Evolutionary conservation across 1,284 basidiomycete genomes (phyloP).

Genomic region (Porogramme epimiltina): DNA sequence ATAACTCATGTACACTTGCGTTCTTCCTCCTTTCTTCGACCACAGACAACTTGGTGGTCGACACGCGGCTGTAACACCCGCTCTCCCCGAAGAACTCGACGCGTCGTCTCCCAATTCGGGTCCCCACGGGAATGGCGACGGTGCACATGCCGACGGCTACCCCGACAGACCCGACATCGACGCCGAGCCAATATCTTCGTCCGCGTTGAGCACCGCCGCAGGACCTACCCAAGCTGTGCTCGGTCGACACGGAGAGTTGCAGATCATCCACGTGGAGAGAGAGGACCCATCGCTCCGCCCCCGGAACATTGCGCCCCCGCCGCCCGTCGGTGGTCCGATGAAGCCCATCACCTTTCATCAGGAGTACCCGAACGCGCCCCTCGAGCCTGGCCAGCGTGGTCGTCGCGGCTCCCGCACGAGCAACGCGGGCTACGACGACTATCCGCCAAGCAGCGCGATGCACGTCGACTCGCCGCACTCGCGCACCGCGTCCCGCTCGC

Average conservation of each 20-base stretch:
- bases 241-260: conserved; percentile 26
- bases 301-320: conserved; percentile 13
- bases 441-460: conserved; percentile 14
- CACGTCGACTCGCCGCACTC: conserved; percentile 23
- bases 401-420: conserved; percentile 24
- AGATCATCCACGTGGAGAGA: conserved; percentile 30
- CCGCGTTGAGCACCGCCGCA: conserved; percentile 2
- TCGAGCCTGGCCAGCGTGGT: conserved; percentile 18
- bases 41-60: conserved; percentile 70
- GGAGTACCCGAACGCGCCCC: conserved; percentile 28
- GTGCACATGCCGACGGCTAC: too few relatives aligned
- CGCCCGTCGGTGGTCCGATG: conserved; percentile 16
- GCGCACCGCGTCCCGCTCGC: conserved; percentile 26
- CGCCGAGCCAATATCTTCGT: conserved; percentile 3
- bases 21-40: conserved; percentile 1
- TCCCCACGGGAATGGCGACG: conserved; percentile 5
- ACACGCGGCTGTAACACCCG: conserved; percentile 77
- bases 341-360: conserved; percentile 33
- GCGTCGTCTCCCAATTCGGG: conserved; percentile 12
- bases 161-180: conserved; percentile 13
- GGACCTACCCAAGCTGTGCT: conserved; percentile 12
- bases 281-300: conserved; percentile 24
- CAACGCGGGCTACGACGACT: conserved; percentile 26
- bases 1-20: conserved; percentile 15
- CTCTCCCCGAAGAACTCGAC: conserved; percentile 71